phyloP scores from a whole-genome alignment of 1,139 yeast genomes.

The Kluyveromyces sp. region DNA sequence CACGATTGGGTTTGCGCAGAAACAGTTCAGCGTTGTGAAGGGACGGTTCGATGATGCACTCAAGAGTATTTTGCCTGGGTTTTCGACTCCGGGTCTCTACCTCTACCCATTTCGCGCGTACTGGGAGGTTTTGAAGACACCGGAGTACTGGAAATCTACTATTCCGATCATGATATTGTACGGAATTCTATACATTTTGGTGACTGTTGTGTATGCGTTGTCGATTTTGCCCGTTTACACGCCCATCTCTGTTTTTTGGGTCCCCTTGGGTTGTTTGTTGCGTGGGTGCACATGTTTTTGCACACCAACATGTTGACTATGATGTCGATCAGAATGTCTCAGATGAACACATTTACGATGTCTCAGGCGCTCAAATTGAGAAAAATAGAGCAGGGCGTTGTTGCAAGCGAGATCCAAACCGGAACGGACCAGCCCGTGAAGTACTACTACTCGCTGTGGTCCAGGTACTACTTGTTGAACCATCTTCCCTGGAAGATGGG shows the following conservation, averaged over 20 bases:
- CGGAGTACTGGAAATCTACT: constrained; percentile 13
- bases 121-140: constrained; percentile 12
- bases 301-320: constrained; percentile 27
- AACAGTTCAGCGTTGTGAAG: constrained; percentile 3
- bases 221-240: constrained; percentile 27
- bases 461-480: constrained; percentile 24
- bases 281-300: constrained; percentile 22
- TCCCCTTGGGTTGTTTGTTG: constrained; percentile 24
- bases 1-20: constrained; percentile 6
- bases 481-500: constrained; percentile 22
- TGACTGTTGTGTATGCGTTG: constrained; percentile 22
- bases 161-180: constrained; percentile 15
- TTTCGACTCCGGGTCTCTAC: constrained; percentile 19
- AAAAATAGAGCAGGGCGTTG: constrained; percentile 6
- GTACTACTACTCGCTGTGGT: constrained; percentile 21
- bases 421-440: constrained; percentile 16
- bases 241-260: constrained; percentile 25
- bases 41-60: constrained; percentile 9
- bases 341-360: constrained; percentile 16
- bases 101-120: constrained; percentile 23
- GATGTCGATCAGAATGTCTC: constrained; percentile 26
- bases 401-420: constrained; percentile 6
- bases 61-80: constrained; percentile 19
- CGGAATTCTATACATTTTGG: constrained; percentile 14
- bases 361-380: constrained; percentile 11